Evolutionary conservation across 148 eudicot species (phyloP).

Genomic region (Fagopyrum esculentum): DNA sequence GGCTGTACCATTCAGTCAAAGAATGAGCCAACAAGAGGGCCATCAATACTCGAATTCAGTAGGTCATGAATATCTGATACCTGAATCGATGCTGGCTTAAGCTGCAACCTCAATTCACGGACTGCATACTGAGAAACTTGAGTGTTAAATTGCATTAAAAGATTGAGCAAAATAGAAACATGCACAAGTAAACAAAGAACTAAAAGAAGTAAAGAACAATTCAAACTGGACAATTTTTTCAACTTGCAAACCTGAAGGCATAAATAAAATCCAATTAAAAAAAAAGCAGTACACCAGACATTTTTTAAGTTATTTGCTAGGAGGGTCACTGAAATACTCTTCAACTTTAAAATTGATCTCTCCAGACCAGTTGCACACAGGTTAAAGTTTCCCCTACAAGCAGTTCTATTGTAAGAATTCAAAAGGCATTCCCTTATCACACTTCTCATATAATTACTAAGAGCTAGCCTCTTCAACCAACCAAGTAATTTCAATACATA

Average conservation of each 20-base stretch:
- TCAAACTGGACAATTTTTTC: background rate
- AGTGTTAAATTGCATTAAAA: slow-evolving; percentile 3
- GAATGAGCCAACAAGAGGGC: background rate
- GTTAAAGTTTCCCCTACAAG: background rate
- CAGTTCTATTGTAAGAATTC: background rate
- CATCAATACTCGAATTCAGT: background rate
- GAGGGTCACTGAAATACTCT: background rate
- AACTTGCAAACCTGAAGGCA: background rate
- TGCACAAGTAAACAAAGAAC: background rate
- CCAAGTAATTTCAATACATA: background rate
- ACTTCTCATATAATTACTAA: background rate
- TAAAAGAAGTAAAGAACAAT: background rate
- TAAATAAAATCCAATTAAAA: background rate
- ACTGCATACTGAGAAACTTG: slow-evolving; percentile 63
- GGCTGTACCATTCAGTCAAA: background rate
- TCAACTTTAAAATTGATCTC: background rate
- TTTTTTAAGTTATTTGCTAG: background rate
- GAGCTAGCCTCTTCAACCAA: background rate
- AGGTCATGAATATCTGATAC: slow-evolving; percentile 22
- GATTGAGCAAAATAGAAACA: background rate
- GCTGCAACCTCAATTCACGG: slow-evolving; percentile 84
- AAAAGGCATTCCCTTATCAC: background rate
- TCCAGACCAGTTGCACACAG: background rate
- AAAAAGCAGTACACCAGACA: background rate
- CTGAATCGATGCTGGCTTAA: slow-evolving; percentile 97